These are phyloP conservation scores for Anthracocystis walkeri DNA, from an alignment of 1,284 basidiomycete genomes.

Conservation along the genomic window DNA sequence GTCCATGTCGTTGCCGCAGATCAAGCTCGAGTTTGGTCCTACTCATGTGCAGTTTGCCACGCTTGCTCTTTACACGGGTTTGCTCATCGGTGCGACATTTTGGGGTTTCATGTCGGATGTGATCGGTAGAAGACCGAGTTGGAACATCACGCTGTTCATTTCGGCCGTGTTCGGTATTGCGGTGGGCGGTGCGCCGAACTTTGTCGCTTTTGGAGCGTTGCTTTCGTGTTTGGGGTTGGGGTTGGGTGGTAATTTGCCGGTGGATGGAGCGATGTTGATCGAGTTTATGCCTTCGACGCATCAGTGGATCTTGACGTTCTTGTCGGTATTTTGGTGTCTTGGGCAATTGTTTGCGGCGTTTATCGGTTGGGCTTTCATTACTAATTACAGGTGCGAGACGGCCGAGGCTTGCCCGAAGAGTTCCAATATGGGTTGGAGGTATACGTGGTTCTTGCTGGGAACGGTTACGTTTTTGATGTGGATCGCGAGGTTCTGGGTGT, in stretches of 20 bases:
- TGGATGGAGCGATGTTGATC: conserved; percentile 65
- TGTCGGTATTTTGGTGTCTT: conserved; percentile 77
- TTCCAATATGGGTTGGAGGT: conserved; percentile 77
- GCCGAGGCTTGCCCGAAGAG: conserved; percentile 71
- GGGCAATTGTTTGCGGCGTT: conserved; percentile 73
- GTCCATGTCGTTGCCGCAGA: conserved; percentile 60
- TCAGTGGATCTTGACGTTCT: conserved; percentile 76
- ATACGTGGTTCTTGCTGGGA: conserved; percentile 73
- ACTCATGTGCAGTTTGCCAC: conserved; percentile 60
- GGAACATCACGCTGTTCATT: conserved; percentile 76
- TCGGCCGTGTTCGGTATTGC: conserved; percentile 75
- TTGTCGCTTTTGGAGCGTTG: conserved; percentile 73
- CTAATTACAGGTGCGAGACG: conserved; percentile 70
- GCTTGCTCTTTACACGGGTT: conserved; percentile 75
- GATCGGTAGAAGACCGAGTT: conserved; percentile 73
- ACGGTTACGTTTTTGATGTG: conserved; percentile 64
- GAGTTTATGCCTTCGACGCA: conserved; percentile 60
- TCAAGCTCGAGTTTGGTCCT: conserved; percentile 57
- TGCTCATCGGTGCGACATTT: conserved; percentile 75
- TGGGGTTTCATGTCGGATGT: conserved; percentile 72
- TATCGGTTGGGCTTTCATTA: conserved; percentile 71
- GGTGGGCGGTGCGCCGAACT: conserved; percentile 74
- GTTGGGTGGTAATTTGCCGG: conserved; percentile 73
- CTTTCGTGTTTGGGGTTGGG: conserved; percentile 75
- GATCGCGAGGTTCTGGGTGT: conserved; percentile 67